phyloP scores from a whole-genome alignment of 345 rosid species.

The Kandelia obovata region DNA sequence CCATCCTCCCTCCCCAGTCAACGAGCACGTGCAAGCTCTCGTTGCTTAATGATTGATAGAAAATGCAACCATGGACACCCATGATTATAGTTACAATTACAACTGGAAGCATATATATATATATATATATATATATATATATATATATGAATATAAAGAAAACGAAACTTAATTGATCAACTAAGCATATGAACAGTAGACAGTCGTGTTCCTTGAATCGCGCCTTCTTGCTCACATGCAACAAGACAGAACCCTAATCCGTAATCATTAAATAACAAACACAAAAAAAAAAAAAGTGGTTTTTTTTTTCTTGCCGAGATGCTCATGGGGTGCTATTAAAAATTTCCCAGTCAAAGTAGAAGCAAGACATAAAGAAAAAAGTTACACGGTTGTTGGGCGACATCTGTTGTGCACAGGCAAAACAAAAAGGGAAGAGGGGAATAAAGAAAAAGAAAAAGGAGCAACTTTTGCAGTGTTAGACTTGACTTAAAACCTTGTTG shows the following conservation, averaged over 20 bases:
- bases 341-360: conserved; percentile 20
- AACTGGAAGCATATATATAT: background rate
- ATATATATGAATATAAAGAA: too few relatives aligned
- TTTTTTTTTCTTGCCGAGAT: conserved; percentile 19
- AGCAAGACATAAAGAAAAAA: conserved; percentile 4
- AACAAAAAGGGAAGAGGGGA: conserved; percentile 25
- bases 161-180: too few relatives aligned
- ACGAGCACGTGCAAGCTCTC: conserved; percentile 37
- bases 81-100: conserved; percentile 30
- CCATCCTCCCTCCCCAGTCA: conserved; percentile 18
- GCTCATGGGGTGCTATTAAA: background rate
- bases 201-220: conserved; percentile 29
- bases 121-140: too few relatives aligned
- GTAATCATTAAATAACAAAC: conserved; percentile 17
- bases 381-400: conserved; percentile 35
- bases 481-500: conserved; percentile 26
- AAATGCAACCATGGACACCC: background rate
- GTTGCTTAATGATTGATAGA: conserved; percentile 25
- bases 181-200: background rate
- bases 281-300: background rate
- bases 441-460: conserved; percentile 29
- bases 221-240: conserved; percentile 33
- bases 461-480: conserved; percentile 33
- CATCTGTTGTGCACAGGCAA: conserved; percentile 29
- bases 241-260: conserved; percentile 30